Base-by-base conservation (phyloP, 345 rosid genomes). In the Arabis hirsuta region DNA sequence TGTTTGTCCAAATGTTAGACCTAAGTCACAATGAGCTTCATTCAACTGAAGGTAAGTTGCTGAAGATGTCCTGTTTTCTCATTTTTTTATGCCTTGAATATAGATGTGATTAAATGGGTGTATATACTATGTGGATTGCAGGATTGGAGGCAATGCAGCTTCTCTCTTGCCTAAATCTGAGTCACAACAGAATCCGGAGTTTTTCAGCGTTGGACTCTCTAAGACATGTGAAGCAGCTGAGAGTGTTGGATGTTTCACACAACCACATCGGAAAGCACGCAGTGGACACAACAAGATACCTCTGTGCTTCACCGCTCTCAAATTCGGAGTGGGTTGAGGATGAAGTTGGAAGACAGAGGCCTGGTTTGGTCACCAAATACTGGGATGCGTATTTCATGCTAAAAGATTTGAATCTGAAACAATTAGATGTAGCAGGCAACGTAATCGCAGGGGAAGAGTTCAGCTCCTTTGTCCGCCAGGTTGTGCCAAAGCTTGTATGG, bases 1-100 rank as follows among this genome's bases (percentile, higher is more conserved):
- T 95, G 71, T 90, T 96, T 96, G 96, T 95, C 63, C 96, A 87
- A 80, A 85, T 88, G 84, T 82, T 91, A 75, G 96, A 95, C 79
- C 90, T 95, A 59, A 84, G 97, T 81, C 83, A 85, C 76, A 91
- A 91, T 51, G 92, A 95, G 67, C 87, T 95, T 44, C 86, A 34
- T 64, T 91, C 97, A 63, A 67, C 91, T 50, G 93, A 95, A 87
- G 98, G 97, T 88, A 82, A 67, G 27, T 71, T 71, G 7, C 60
- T 66, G 6, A 8, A 14, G 12, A 26, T 48, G 12, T 19, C 12
- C 24, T 39, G 11, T 61, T 13, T 43, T 26, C 12, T 47, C 20
- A 12, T 19, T 27, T 24, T 41, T 53, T 13, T 27, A 22, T 42
- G 62, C n/a, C 76, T 13, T 51, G 13, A 29, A n/a, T 29, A 45